phyloP scores from a whole-genome alignment of 75 land plant species.

The Selaginella moellendorffii region DNA sequence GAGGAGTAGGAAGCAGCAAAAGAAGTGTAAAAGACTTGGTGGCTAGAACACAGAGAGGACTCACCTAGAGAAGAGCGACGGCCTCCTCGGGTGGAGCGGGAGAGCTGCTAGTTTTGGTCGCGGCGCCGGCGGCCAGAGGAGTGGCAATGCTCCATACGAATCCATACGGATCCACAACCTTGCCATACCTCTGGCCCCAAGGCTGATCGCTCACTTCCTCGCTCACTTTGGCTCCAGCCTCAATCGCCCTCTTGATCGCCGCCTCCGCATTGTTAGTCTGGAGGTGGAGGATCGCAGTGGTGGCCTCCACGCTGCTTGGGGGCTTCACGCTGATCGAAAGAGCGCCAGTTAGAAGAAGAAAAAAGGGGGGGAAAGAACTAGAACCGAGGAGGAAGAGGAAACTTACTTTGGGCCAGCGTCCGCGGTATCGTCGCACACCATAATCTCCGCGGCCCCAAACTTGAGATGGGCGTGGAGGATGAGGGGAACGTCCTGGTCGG shows the following conservation, averaged over 20 bases:
- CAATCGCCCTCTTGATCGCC: slow-evolving; percentile 37
- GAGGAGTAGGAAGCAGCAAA: too few species aligned
- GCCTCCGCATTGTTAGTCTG: slow-evolving; percentile 47
- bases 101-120: too few species aligned
- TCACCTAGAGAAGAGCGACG: too few species aligned
- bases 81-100: too few species aligned
- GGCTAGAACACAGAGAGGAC: too few species aligned
- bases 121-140: too few species aligned
- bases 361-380: background rate
- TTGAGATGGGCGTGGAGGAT: slow-evolving; percentile 50
- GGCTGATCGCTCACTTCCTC: slow-evolving; percentile 29
- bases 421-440: slow-evolving; percentile 43
- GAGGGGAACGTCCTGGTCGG: slow-evolving; percentile 56
- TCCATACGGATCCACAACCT: slow-evolving; percentile 66
- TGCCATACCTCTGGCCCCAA: slow-evolving; percentile 35
- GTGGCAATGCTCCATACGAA: slow-evolving; percentile 37
- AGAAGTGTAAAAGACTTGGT: too few species aligned
- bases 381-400: background rate
- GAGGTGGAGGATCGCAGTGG: slow-evolving; percentile 28
- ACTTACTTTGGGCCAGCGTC: slow-evolving; percentile 28
- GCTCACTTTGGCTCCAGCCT: slow-evolving; percentile 36
- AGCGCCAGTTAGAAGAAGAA: background rate
- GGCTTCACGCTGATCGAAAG: slow-evolving; percentile 15
- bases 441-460: slow-evolving; percentile 33
- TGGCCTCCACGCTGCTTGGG: slow-evolving; percentile 8